phyloP scores from a whole-genome alignment of 2,329 filamentous ascomycete genomes.

The Aureobasidium sp. region DNA sequence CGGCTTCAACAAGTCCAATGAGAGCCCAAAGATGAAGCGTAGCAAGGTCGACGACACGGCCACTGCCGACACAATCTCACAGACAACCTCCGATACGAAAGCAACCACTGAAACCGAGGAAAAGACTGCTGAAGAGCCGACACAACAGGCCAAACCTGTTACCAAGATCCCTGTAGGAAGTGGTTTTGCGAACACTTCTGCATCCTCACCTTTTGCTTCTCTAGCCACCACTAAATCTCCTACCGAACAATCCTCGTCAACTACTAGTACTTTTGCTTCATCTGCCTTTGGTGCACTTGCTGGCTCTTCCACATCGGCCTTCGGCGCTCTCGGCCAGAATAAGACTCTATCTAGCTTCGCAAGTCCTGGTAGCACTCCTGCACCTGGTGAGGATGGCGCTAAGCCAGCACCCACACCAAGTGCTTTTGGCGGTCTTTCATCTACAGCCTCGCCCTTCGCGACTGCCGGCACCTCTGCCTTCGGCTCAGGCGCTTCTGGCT shows the following conservation, averaged over 20 bases:
- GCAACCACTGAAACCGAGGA: conserved; percentile 16
- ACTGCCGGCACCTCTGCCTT: conserved; percentile 22
- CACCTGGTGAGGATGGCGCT: conserved; percentile 12
- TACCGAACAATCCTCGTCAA: conserved; percentile 31
- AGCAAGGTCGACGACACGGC: conserved; percentile 30
- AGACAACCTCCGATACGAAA: conserved; percentile 15
- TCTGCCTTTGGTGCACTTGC: conserved; percentile 41
- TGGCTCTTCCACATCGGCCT: conserved; percentile 31
- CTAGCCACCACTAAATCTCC: conserved; percentile 33
- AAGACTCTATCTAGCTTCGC: conserved; percentile 27
- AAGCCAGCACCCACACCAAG: conserved; percentile 19
- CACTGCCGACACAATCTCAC: neutral
- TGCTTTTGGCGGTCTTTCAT: conserved; percentile 33
- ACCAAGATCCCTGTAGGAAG: conserved; percentile 31
- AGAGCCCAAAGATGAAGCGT: conserved; percentile 45
- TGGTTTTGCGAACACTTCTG: conserved; percentile 40
- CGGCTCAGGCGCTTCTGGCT: conserved; percentile 35
- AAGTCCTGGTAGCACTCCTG: conserved; percentile 15
- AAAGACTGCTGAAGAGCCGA: conserved; percentile 23
- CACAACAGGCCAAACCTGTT: conserved; percentile 13
- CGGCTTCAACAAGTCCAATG: conserved; percentile 22
- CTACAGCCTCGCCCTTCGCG: conserved; percentile 30
- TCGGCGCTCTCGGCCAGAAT: conserved; percentile 28
- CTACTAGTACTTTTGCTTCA: conserved; percentile 43
- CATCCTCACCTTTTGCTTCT: conserved; percentile 43